phyloP scores from a whole-genome alignment of 345 rosid species.

The Melaleuca quinquenervia region DNA sequence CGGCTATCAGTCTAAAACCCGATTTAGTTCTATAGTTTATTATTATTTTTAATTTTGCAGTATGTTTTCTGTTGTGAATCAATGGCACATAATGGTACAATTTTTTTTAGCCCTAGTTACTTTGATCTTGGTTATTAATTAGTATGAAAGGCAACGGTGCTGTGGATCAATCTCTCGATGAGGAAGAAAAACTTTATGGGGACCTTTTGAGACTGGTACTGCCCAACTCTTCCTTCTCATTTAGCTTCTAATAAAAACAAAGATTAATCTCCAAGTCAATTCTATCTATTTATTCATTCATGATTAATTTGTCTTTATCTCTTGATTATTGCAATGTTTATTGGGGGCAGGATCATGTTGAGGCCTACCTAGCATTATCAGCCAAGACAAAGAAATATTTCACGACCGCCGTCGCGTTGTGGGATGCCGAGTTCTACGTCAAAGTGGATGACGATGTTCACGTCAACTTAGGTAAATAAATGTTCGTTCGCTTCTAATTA shows the following conservation, averaged over 20 bases:
- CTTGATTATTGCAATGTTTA: background rate
- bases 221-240: background rate
- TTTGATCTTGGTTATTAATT: slow-evolving; percentile 6
- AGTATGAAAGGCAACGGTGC: slow-evolving; percentile 42
- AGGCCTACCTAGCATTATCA: slow-evolving; percentile 74
- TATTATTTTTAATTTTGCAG: background rate
- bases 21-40: background rate
- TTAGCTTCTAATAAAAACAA: background rate
- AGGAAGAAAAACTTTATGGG: slow-evolving; percentile 51
- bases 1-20: too few relatives aligned
- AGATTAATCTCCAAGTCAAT: background rate
- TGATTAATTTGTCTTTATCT: background rate
- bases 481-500: background rate
- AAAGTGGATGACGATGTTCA: slow-evolving; percentile 98
- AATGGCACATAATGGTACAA: background rate
- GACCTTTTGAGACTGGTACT: slow-evolving; percentile 86
- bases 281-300: background rate
- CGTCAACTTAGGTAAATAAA: slow-evolving; percentile 63
- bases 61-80: background rate
- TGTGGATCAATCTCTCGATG: slow-evolving; percentile 70
- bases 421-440: slow-evolving; percentile 88
- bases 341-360: slow-evolving; percentile 57
- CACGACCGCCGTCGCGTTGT: slow-evolving; percentile 59
- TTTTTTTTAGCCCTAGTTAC: background rate
- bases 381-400: slow-evolving; percentile 82